These are phyloP conservation scores for Auricularia auricula-judae DNA, from an alignment of 768 basidiomycete genomes.

Conservation along the genomic window DNA sequence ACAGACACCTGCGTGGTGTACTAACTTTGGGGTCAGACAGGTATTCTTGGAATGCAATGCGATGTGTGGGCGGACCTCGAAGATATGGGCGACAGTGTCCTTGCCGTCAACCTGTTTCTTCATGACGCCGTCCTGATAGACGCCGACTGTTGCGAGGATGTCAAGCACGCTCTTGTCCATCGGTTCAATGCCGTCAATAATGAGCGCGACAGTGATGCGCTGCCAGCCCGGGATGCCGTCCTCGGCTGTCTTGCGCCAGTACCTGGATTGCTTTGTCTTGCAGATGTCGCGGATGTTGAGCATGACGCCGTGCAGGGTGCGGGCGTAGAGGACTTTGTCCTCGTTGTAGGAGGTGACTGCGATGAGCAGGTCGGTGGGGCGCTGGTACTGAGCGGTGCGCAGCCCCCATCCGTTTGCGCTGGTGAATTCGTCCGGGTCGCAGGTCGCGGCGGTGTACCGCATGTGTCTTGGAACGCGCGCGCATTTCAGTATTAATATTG, in stretches of 20 bases:
- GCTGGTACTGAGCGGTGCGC: slow-evolving; percentile 73
- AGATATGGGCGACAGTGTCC: slow-evolving; percentile 87
- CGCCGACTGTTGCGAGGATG: slow-evolving; percentile 78
- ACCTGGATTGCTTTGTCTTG: slow-evolving; percentile 90
- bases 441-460: slow-evolving; percentile 88
- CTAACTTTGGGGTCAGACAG: slow-evolving; percentile 26
- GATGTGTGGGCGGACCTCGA: slow-evolving; percentile 38
- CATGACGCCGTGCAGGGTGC: slow-evolving; percentile 94
- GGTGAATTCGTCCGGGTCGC: slow-evolving; percentile 82
- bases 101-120: slow-evolving; percentile 75
- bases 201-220: slow-evolving; percentile 78
- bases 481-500: too few species aligned
- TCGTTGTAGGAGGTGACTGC: slow-evolving; percentile 92
- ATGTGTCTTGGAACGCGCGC: slow-evolving; percentile 49
- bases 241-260: slow-evolving; percentile 74
- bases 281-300: slow-evolving; percentile 94
- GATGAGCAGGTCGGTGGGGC: slow-evolving; percentile 87
- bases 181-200: slow-evolving; percentile 85
- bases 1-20: slow-evolving; percentile 96
- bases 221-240: slow-evolving; percentile 86
- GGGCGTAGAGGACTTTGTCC: slow-evolving; percentile 83
- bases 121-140: slow-evolving; percentile 93
- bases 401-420: slow-evolving; percentile 76
- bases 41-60: background rate
- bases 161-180: slow-evolving; percentile 95